Evolutionary conservation across 179 eudicot genomes (phyloP).

Genomic region (Spergularia azorica): DNA sequence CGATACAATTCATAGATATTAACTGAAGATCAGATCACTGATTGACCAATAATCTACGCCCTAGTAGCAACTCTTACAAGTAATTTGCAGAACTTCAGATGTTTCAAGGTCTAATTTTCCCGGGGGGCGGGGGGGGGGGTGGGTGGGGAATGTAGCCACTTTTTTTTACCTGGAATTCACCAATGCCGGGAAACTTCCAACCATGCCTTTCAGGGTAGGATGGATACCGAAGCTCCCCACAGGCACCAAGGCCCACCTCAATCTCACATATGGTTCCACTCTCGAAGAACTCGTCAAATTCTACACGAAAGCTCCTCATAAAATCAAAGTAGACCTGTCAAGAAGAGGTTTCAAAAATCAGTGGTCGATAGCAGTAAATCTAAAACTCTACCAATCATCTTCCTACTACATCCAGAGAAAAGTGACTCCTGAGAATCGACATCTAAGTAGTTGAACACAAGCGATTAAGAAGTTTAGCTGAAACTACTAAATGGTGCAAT

Average conservation of each 20-base stretch:
- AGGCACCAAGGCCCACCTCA: slow-evolving; percentile 90
- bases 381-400: background rate
- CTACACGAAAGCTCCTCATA: slow-evolving; percentile 87
- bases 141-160: too few relatives aligned
- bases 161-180: slow-evolving; percentile 73
- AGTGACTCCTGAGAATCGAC: background rate
- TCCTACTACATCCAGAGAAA: background rate
- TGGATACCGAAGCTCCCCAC: slow-evolving; percentile 89
- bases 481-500: slow-evolving; percentile 5
- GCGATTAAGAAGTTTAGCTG: background rate
- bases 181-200: slow-evolving; percentile 91
- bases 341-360: slow-evolving; percentile 17
- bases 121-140: too few relatives aligned
- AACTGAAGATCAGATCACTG: background rate
- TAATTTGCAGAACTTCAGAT: too few relatives aligned
- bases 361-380: background rate
- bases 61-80: background rate
- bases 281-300: slow-evolving; percentile 72
- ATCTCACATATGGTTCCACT: slow-evolving; percentile 68
- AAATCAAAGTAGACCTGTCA: slow-evolving; percentile 81
- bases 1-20: background rate
- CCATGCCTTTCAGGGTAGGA: slow-evolving; percentile 77
- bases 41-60: background rate
- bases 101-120: too few relatives aligned
- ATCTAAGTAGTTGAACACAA: background rate